phyloP scores from a whole-genome alignment of 768 basidiomycete genomes.

The Melanogaster broomeanus region DNA sequence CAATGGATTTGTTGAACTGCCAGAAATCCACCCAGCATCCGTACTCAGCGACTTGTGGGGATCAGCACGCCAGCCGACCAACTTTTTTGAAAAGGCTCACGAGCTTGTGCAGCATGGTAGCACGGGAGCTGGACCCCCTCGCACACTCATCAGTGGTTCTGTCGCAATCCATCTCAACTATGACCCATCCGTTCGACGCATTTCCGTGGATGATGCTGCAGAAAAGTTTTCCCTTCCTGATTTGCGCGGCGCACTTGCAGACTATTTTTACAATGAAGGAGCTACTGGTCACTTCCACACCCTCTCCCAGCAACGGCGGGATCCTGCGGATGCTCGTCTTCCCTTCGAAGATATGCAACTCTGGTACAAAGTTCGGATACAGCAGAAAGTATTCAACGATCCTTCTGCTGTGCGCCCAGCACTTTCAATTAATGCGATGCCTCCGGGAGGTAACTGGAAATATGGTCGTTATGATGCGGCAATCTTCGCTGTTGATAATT shows the following conservation, averaged over 20 bases:
- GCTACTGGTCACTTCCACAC: no score
- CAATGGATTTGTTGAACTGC: no score
- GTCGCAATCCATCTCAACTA: not conserved
- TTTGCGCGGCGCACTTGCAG: not conserved
- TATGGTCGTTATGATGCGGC: constrained; percentile 23
- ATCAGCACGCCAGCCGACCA: not conserved
- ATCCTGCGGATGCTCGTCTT: constrained; percentile 3
- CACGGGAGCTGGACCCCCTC: no score
- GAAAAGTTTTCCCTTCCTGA: not conserved
- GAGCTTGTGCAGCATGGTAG: no score
- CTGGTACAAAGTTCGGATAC: constrained; percentile 28
- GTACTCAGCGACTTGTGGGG: no score
- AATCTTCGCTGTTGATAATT: constrained; percentile 11
- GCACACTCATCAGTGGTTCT: not conserved
- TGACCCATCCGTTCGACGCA: not conserved
- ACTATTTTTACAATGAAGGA: not conserved
- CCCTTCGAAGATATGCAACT: constrained; percentile 27
- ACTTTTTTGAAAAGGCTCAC: not conserved
- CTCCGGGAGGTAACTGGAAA: constrained; percentile 17
- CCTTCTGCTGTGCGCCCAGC: not conserved
- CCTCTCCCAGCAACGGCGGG: not conserved
- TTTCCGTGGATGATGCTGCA: not conserved
- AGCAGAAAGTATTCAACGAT: constrained; percentile 20
- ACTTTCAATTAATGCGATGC: constrained; percentile 21
- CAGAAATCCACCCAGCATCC: no score